phyloP scores from a whole-genome alignment of 2,329 filamentous ascomycete species.

The Paecilomyces sp. region DNA sequence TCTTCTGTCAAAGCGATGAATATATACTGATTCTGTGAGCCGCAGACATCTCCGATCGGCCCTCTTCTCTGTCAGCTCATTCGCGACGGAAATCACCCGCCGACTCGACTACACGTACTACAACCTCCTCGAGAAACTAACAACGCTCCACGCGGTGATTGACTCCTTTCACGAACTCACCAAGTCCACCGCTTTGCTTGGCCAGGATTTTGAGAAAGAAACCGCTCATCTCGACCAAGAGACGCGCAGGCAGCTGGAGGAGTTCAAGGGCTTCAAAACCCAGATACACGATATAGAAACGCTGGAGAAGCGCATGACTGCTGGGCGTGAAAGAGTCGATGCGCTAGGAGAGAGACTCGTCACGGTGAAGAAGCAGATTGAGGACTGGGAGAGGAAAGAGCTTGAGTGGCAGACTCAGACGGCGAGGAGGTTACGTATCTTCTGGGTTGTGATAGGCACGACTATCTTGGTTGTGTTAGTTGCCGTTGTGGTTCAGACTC shows the following conservation, averaged over 20 bases:
- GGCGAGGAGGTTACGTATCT: constrained; percentile 30
- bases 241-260: constrained; percentile 27
- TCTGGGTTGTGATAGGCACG: constrained; percentile 24
- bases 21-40: background rate
- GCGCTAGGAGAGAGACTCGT: constrained; percentile 32
- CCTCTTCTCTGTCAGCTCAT: constrained; percentile 27
- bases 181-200: constrained; percentile 26
- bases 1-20: background rate
- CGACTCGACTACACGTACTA: constrained; percentile 43
- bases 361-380: constrained; percentile 29
- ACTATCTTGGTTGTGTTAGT: constrained; percentile 21
- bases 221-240: constrained; percentile 28
- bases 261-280: constrained; percentile 30
- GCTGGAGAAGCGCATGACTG: constrained; percentile 33
- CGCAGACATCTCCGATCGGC: constrained; percentile 24
- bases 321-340: constrained; percentile 25
- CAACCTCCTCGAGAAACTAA: constrained; percentile 38
- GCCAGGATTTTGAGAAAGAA: constrained; percentile 32
- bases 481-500: constrained; percentile 21
- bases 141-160: constrained; percentile 33
- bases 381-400: constrained; percentile 37
- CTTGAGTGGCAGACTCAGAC: constrained; percentile 34
- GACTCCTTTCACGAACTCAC: constrained; percentile 33
- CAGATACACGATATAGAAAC: constrained; percentile 29
- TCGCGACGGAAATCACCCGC: constrained; percentile 37